Conservation (phyloP, 306 rosid genomes). For the Geum urbanum region DNA sequence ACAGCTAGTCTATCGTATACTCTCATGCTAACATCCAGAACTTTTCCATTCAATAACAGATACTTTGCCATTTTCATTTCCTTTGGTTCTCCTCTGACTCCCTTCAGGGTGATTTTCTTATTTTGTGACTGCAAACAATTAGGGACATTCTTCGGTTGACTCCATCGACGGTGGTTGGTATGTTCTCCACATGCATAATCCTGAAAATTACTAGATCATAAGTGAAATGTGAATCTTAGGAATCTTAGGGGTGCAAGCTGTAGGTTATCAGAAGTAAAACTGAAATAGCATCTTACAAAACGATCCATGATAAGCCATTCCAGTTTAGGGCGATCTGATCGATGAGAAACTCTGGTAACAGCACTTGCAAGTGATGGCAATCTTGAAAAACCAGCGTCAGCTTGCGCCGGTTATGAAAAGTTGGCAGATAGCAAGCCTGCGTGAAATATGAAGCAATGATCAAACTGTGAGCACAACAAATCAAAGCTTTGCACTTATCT, state of each 20-base stretch:
- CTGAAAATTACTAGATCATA: too few species aligned
- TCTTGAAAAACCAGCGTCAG: not conserved
- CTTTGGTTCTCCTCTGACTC: not conserved
- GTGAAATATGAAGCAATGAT: not conserved
- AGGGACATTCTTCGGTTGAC: not conserved
- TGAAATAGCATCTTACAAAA: too few species aligned
- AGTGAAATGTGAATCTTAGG: too few species aligned
- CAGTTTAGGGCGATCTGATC: too few species aligned
- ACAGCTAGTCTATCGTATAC: too few species aligned
- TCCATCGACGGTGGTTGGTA: not conserved
- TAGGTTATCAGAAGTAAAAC: too few species aligned
- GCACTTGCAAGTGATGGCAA: not conserved
- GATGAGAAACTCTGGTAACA: too few species aligned
- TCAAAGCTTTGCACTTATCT: too few species aligned
- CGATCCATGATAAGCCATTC: too few species aligned
- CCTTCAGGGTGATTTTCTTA: not conserved
- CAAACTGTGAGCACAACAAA: not conserved
- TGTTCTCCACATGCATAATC: too few species aligned
- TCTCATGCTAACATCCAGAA: too few species aligned
- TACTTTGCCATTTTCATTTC: slow-evolving; percentile 4
- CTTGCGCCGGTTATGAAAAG: not conserved
- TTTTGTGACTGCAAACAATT: not conserved
- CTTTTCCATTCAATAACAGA: not conserved
- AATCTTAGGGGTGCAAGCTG: too few species aligned
- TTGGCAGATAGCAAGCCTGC: not conserved